Percentiles rank a stretch among this genome's conserved stretches.
These are phyloP conservation scores for Astrothelium macrocarpum DNA, from an alignment of 495 filamentous ascomycete species.

Conservation along the genomic window DNA sequence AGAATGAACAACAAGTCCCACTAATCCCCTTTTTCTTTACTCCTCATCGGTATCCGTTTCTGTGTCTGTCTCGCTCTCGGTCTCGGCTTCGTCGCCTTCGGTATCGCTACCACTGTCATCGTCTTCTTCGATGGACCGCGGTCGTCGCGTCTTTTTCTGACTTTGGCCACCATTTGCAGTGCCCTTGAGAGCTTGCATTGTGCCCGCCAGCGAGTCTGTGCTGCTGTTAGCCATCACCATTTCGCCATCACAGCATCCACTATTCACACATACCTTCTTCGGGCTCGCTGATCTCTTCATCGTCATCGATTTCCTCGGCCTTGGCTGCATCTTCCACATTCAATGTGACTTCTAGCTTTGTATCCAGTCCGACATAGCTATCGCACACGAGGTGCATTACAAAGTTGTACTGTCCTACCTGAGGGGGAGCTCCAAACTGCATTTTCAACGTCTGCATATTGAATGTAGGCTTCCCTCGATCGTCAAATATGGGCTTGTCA, in stretches of 20 bases:
- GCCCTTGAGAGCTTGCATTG: conserved; percentile 83
- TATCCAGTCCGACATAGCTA: conserved; percentile 87
- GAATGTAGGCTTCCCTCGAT: conserved; percentile 70
- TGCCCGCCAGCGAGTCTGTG: conserved; percentile 83
- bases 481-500: conserved; percentile 69
- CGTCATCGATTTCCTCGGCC: conserved; percentile 65
- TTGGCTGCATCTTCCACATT: conserved; percentile 84
- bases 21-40: conserved; percentile 11
- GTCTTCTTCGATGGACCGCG: conserved; percentile 42
- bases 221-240: conserved; percentile 22
- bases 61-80: conserved; percentile 54
- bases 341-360: conserved; percentile 76
- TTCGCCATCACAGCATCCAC: not conserved
- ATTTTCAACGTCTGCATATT: conserved; percentile 91
- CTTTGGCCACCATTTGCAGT: conserved; percentile 38
- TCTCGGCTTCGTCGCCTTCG: conserved; percentile 35
- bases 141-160: conserved; percentile 40
- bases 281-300: conserved; percentile 93
- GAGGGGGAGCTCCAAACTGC: conserved; percentile 92
- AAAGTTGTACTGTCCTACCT: conserved; percentile 85
- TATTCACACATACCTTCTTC: conserved; percentile 68
- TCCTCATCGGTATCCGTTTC: conserved; percentile 59
- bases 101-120: conserved; percentile 44
- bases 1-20: not conserved
- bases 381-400: conserved; percentile 87